These are phyloP conservation scores for Paramecium primaurelia DNA, from an alignment of 73 alveolate genomes.

Conservation along the genomic window DNA sequence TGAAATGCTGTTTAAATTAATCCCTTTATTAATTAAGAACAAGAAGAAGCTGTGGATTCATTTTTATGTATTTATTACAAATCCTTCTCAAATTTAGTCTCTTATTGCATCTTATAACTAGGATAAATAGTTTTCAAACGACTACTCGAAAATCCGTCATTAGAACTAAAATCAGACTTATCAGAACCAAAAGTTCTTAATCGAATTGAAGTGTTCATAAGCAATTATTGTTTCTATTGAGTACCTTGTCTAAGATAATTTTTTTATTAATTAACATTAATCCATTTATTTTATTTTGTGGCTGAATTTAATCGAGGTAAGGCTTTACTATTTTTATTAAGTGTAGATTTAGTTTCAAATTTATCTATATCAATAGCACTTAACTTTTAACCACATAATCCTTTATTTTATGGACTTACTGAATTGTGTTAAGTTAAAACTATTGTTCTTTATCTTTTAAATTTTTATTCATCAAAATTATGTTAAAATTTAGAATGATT, in stretches of 20 bases:
- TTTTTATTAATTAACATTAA: not conserved
- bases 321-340: not conserved
- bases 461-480: not conserved
- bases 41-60: not conserved
- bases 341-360: not conserved
- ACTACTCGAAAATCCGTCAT: conserved; percentile 28
- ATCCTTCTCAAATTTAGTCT: not conserved
- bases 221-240: not conserved
- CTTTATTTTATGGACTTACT: not conserved
- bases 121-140: conserved; percentile 5
- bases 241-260: not conserved
- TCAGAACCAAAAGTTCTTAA: conserved; percentile 36
- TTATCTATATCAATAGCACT: not conserved
- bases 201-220: not conserved
- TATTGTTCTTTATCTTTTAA: not conserved
- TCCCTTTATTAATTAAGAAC: not conserved
- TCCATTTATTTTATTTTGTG: not conserved
- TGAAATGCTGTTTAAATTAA: not conserved
- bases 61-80: not conserved
- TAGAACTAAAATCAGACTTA: not conserved
- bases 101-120: not conserved
- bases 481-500: not conserved
- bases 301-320: conserved; percentile 1
- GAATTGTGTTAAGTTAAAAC: not conserved
- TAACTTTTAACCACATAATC: not conserved